Percentiles rank a stretch among this genome's conserved stretches.
Conservation (phyloP, 75 land plant species). For the Pinus taeda region DNA sequence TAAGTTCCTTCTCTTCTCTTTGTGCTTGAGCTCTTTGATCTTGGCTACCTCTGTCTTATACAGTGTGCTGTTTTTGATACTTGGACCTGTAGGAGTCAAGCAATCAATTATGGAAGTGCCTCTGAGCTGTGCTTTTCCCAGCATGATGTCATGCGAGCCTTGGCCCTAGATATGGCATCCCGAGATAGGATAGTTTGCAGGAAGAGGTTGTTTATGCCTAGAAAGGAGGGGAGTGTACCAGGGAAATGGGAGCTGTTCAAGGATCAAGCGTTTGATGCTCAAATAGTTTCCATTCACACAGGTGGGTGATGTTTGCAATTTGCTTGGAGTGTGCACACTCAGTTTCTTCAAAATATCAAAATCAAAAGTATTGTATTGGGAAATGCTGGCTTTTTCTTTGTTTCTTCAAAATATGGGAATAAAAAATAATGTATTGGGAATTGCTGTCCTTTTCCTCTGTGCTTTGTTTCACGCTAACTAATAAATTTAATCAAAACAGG, state of each 20-base stretch:
- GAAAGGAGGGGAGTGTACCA: conserved; percentile 39
- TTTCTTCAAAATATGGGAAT: too few species aligned
- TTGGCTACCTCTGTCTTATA: not conserved
- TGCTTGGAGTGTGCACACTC: too few species aligned
- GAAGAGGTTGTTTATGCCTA: conserved; percentile 54
- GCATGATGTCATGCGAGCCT: conserved; percentile 62
- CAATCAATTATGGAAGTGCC: conserved; percentile 24
- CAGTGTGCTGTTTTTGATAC: not conserved
- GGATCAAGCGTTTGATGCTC: conserved; percentile 46
- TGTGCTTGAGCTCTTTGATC: not conserved
- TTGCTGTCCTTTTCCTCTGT: too few species aligned
- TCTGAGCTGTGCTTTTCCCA: conserved; percentile 49
- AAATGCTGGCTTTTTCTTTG: too few species aligned
- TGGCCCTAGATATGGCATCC: conserved; percentile 39
- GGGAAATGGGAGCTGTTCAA: conserved; percentile 41
- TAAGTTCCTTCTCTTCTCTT: not conserved
- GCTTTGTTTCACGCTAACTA: too few species aligned
- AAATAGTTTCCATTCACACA: conserved; percentile 61
- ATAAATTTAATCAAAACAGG: too few species aligned
- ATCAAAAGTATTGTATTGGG: too few species aligned
- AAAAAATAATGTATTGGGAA: too few species aligned
- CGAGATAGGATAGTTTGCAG: conserved; percentile 16
- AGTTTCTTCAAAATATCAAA: too few species aligned
- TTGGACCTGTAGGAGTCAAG: not conserved
- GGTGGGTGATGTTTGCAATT: conserved; percentile 18